Evolutionary conservation across 225 moss, liverwort and hornwort species (phyloP).

Genomic region (Ulota crispa): DNA sequence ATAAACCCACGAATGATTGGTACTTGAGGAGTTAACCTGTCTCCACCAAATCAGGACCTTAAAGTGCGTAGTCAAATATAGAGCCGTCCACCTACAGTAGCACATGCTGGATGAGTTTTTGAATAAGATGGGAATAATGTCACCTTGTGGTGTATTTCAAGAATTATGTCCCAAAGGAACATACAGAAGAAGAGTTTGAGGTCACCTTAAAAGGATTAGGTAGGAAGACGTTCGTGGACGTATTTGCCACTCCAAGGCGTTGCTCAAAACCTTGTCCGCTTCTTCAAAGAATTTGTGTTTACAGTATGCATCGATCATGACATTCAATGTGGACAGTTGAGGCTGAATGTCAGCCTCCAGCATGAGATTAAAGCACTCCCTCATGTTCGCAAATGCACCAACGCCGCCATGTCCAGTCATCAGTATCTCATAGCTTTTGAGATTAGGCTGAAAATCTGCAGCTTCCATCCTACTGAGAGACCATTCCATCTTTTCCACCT

Average conservation of each 20-base stretch:
- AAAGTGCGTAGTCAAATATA: neutral
- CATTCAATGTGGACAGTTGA: constrained; percentile 61
- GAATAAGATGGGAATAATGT: too few relatives aligned
- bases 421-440: constrained; percentile 66
- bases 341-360: constrained; percentile 44
- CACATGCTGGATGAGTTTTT: neutral
- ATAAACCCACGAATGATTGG: neutral
- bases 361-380: constrained; percentile 41
- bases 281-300: constrained; percentile 44
- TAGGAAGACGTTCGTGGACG: constrained; percentile 55
- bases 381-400: constrained; percentile 62
- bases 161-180: neutral
- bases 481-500: constrained; percentile 66
- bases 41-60: constrained; percentile 17
- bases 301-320: constrained; percentile 66
- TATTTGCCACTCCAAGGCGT: constrained; percentile 42
- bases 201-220: constrained; percentile 55
- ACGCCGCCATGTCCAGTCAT: constrained; percentile 67
- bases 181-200: neutral
- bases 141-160: neutral
- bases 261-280: constrained; percentile 63
- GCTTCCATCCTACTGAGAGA: constrained; percentile 60
- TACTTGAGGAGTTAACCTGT: neutral
- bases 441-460: constrained; percentile 40
- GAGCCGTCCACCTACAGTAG: neutral